phyloP scores from a whole-genome alignment of 176 grass and related monocot species.

The Phoenix dactylifera region DNA sequence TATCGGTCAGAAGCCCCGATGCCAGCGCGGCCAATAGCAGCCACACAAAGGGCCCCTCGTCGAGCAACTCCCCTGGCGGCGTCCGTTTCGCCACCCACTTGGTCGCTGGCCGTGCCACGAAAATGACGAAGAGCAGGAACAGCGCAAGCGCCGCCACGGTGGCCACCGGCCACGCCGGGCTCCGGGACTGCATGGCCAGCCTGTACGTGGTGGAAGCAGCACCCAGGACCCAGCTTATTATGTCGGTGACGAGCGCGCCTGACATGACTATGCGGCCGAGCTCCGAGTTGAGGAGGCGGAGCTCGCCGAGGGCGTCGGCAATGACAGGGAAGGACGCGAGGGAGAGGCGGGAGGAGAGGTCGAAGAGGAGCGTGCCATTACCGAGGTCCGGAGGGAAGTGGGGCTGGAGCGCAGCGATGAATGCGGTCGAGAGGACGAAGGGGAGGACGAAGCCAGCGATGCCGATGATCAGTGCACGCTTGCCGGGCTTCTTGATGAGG shows the following conservation, averaged over 20 bases:
- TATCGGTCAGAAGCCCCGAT: slow-evolving; percentile 46
- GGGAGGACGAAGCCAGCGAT: slow-evolving; percentile 41
- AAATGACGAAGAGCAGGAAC: slow-evolving; percentile 28
- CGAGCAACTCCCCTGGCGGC: slow-evolving; percentile 21
- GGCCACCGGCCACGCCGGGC: slow-evolving; percentile 6
- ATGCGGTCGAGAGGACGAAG: slow-evolving; percentile 22
- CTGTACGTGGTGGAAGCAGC: slow-evolving; percentile 8
- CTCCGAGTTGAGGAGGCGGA: slow-evolving; percentile 78
- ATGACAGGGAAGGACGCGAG: slow-evolving; percentile 67
- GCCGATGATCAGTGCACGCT: slow-evolving; percentile 42
- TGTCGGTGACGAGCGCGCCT: slow-evolving; percentile 60
- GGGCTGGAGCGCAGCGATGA: slow-evolving; percentile 22
- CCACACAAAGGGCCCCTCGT: slow-evolving; percentile 44
- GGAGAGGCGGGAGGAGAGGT: slow-evolving; percentile 42
- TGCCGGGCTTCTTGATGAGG: slow-evolving; percentile 37
- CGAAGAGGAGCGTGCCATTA: slow-evolving; percentile 25
- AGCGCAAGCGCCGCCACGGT: slow-evolving; percentile 28
- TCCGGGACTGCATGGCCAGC: slow-evolving; percentile 19
- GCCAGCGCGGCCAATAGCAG: slow-evolving; percentile 43
- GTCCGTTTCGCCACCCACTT: slow-evolving; percentile 34
- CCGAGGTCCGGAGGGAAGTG: slow-evolving; percentile 35
- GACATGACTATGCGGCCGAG: slow-evolving; percentile 71
- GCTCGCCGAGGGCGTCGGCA: slow-evolving; percentile 50
- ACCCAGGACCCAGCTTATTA: slow-evolving; percentile 42
- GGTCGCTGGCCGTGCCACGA: slow-evolving; percentile 31